These are phyloP conservation scores for Alloteropsis semialata DNA, from an alignment of 176 grass and related monocot genomes.

Conservation along the genomic window DNA sequence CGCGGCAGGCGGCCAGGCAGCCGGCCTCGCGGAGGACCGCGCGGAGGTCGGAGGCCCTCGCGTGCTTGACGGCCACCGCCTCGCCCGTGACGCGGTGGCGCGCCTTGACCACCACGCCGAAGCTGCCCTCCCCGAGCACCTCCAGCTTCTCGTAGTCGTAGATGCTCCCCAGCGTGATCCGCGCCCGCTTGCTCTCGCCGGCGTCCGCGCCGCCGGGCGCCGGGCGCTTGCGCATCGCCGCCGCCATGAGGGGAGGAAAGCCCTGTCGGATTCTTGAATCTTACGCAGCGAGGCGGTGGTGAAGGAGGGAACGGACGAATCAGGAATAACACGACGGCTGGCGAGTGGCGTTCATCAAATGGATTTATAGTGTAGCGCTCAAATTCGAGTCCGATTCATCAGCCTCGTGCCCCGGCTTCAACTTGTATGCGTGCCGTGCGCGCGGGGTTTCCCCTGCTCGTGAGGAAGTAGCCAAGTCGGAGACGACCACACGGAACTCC, in stretches of 20 bases:
- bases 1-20: background rate
- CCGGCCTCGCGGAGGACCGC: constrained; percentile 8
- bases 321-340: background rate
- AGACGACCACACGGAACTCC: background rate
- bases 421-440: constrained; percentile 11
- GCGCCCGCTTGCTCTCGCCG: background rate
- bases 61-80: background rate
- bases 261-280: background rate
- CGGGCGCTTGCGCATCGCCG: background rate
- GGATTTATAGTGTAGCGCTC: background rate
- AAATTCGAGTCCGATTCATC: background rate
- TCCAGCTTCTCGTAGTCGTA: background rate
- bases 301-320: background rate
- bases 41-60: background rate
- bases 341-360: background rate
- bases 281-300: background rate
- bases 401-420: no score
- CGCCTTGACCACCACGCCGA: constrained; percentile 6
- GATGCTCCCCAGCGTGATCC: background rate
- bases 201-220: background rate
- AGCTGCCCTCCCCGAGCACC: constrained; percentile 10
- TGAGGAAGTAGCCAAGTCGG: background rate
- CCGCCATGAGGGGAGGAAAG: background rate
- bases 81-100: constrained; percentile 6
- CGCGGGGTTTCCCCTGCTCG: background rate